Conservation (phyloP, 163 green algal genomes). For the Prototheca wickerhamii region DNA sequence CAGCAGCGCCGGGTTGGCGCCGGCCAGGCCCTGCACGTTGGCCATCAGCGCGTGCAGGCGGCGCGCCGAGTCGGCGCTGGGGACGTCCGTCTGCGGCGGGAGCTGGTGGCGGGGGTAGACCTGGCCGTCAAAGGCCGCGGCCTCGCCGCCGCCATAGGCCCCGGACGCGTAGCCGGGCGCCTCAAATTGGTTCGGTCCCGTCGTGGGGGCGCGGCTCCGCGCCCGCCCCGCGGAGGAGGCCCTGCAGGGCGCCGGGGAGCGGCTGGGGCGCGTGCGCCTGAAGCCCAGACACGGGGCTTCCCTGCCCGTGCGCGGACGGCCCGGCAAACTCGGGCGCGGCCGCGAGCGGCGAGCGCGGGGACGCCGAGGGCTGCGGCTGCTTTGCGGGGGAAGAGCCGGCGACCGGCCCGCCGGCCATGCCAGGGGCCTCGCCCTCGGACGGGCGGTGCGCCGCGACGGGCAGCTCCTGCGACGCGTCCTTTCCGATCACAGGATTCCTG, state of each 20-base stretch:
- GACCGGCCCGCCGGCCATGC: too few species aligned
- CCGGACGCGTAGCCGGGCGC: too few species aligned
- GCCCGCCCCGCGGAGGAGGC: not conserved
- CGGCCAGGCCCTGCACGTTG: not conserved
- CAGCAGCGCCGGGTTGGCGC: not conserved
- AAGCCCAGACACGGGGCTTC: not conserved
- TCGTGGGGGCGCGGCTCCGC: not conserved
- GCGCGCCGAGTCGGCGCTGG: not conserved
- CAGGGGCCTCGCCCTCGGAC: too few species aligned
- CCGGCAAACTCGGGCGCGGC: not conserved
- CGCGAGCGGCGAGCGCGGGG: not conserved
- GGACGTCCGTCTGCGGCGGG: not conserved
- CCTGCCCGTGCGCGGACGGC: not conserved
- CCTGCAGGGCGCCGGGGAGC: not conserved
- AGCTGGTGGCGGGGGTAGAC: not conserved
- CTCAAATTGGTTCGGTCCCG: too few species aligned
- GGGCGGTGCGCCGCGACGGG: too few species aligned
- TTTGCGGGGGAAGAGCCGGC: too few species aligned
- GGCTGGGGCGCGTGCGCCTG: not conserved
- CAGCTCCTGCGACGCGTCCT: too few species aligned
- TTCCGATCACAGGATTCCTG: too few species aligned
- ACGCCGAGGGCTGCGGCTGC: not conserved
- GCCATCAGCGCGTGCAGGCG: not conserved
- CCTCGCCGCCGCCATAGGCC: too few species aligned
- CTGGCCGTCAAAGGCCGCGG: too few species aligned